Evolutionary conservation across 441 rosid species (phyloP).

Genomic region (Viola pubescens): DNA sequence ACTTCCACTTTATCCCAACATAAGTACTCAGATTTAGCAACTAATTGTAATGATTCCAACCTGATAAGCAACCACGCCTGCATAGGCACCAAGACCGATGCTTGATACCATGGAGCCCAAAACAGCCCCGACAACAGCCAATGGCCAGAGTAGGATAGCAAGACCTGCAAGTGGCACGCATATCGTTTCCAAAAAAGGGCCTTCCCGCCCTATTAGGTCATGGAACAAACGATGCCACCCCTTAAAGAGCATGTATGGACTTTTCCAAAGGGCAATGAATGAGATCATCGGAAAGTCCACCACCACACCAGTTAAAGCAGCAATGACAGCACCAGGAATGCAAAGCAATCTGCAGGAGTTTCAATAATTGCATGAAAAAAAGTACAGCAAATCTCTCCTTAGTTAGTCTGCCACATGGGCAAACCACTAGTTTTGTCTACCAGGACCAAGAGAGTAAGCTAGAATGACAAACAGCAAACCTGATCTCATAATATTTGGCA

Average conservation of each 20-base stretch:
- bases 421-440: background rate
- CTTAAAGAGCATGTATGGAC: conserved; percentile 85
- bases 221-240: conserved; percentile 93
- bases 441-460: background rate
- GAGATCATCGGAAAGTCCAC: conserved; percentile 69
- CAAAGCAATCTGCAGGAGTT: conserved; percentile 46
- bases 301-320: conserved; percentile 46
- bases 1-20: no score
- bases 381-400: background rate
- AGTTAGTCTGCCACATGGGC: background rate
- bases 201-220: conserved; percentile 95
- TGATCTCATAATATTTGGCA: conserved; percentile 70
- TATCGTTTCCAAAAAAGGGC: conserved; percentile 93
- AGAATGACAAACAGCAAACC: conserved; percentile 34
- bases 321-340: conserved; percentile 59
- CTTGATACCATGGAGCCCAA: conserved; percentile 63
- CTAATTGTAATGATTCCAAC: conserved; percentile 22
- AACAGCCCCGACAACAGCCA: conserved; percentile 87
- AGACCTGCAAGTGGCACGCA: conserved; percentile 97
- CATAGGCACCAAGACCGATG: conserved; percentile 79
- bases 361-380: conserved; percentile 5
- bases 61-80: conserved; percentile 77
- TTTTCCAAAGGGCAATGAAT: conserved; percentile 59
- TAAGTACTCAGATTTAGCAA: background rate
- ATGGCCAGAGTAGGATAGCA: conserved; percentile 87